Evolutionary conservation across 2,329 filamentous ascomycete species (phyloP).

Genomic region (Colletotrichum tanaceti): DNA sequence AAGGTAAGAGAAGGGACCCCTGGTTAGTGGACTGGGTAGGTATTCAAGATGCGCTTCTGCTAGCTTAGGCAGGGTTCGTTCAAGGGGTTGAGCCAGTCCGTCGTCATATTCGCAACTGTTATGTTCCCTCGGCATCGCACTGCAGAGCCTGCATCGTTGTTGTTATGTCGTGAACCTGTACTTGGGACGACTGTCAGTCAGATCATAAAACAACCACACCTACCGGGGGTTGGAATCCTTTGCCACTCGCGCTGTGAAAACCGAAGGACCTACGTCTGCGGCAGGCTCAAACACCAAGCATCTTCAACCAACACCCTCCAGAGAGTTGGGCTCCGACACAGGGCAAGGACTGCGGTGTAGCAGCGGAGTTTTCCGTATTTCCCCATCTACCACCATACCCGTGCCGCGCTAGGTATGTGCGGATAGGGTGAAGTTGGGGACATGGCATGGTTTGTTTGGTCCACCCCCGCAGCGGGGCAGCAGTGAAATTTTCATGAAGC

Average conservation of each 20-base stretch:
- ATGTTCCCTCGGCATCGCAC: not conserved
- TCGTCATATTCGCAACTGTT: not conserved
- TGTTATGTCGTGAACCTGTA: not conserved
- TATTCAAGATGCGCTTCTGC: conserved; percentile 2
- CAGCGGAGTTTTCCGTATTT: not conserved
- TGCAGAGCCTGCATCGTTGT: not conserved
- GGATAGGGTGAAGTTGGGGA: not conserved
- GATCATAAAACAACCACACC: not conserved
- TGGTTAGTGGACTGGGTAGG: conserved; percentile 22
- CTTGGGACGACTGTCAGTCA: not conserved
- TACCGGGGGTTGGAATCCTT: not conserved
- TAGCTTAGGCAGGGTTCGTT: not conserved
- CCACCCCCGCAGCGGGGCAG: conserved; percentile 28
- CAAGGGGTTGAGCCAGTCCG: not conserved
- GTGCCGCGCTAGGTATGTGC: not conserved
- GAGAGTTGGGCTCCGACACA: not conserved
- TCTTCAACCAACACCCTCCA: too few relatives aligned
- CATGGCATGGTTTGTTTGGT: conserved; percentile 22
- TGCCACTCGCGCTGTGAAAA: conserved; percentile 10
- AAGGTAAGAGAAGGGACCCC: conserved; percentile 30
- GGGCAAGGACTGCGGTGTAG: not conserved
- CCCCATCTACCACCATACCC: not conserved
- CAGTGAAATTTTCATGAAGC: conserved; percentile 17
- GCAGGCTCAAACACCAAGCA: not conserved
- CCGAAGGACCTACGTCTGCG: not conserved